Percentiles rank a stretch among this genome's conserved stretches.
Evolutionary conservation across 1,139 yeast species (phyloP).

Genomic region (Casaregolazyma lundiana): DNA sequence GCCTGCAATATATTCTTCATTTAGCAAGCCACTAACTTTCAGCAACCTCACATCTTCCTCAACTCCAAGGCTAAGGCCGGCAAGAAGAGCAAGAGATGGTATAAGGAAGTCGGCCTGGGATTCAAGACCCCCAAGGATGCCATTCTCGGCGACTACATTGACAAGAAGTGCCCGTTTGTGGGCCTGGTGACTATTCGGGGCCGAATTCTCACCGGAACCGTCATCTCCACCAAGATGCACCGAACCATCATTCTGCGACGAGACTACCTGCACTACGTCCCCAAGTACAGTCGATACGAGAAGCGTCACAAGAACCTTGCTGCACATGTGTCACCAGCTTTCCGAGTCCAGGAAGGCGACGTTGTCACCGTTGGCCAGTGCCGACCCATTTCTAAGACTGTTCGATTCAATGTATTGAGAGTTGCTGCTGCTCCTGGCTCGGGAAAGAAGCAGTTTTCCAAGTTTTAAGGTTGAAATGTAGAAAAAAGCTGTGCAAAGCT

Average conservation of each 20-base stretch:
- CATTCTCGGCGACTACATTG: conserved; percentile 97
- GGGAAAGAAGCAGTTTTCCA: conserved; percentile 86
- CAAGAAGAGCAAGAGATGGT: conserved; percentile 99
- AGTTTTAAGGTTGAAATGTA: conserved; percentile 60
- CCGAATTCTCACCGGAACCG: conserved; percentile 92
- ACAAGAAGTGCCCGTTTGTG: conserved; percentile 99
- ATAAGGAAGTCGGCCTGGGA: conserved; percentile 99
- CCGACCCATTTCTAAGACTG: conserved; percentile 99
- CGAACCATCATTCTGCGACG: conserved; percentile 99
- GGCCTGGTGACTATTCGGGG: conserved; percentile 99
- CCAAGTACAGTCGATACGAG: conserved; percentile 99
- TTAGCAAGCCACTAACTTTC: conserved; percentile 19
- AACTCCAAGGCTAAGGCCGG: conserved; percentile 99
- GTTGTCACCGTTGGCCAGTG: conserved; percentile 99
- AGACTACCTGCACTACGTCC: conserved; percentile 99
- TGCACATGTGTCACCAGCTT: conserved; percentile 99
- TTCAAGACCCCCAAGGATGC: conserved; percentile 99
- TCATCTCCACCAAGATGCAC: conserved; percentile 99
- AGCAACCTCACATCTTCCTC: conserved; percentile 99
- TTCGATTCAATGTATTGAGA: conserved; percentile 98
- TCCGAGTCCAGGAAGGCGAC: conserved; percentile 99
- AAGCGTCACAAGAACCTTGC: conserved; percentile 99
- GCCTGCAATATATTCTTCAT: not conserved
- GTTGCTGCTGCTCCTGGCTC: conserved; percentile 86
- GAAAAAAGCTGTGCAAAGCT: not conserved